Percentiles rank a stretch among this genome's conserved stretches.
Conservation (phyloP, 2,329 filamentous ascomycete genomes). For the Ophiostoma sp. region DNA sequence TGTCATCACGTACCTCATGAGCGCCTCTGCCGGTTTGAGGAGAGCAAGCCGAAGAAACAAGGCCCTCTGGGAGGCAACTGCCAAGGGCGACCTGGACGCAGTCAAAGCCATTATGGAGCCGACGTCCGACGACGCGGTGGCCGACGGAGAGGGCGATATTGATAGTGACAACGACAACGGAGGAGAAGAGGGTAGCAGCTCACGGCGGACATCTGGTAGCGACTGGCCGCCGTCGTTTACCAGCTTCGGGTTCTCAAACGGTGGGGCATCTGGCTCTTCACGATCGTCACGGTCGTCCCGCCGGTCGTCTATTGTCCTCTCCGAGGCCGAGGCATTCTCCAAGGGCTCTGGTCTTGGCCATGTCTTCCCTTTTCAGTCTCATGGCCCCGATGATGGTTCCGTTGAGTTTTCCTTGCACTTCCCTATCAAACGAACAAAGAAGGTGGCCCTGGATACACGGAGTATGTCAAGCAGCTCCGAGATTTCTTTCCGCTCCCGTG, state of each 20-base stretch:
- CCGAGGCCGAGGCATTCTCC: constrained; percentile 53
- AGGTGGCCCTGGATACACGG: constrained; percentile 83
- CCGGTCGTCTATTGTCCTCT: constrained; percentile 44
- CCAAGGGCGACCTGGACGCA: constrained; percentile 71
- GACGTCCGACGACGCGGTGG: constrained; percentile 50
- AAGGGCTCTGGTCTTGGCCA: constrained; percentile 67
- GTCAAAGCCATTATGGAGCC: constrained; percentile 81
- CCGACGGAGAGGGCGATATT: constrained; percentile 38
- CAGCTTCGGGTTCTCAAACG: constrained; percentile 49
- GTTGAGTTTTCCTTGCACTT: constrained; percentile 34
- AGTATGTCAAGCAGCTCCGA: constrained; percentile 87
- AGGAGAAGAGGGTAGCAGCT: constrained; percentile 9
- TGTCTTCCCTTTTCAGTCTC: constrained; percentile 81
- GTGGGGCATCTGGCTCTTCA: constrained; percentile 29
- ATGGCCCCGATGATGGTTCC: not conserved
- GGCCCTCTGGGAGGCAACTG: constrained; percentile 82
- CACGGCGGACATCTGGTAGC: constrained; percentile 40
- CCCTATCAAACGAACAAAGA: constrained; percentile 63
- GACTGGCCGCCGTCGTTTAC: constrained; percentile 47
- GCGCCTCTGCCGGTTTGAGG: constrained; percentile 77
- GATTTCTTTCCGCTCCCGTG: constrained; percentile 77
- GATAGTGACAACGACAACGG: constrained; percentile 25
- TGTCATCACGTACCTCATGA: constrained; percentile 81
- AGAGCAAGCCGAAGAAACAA: constrained; percentile 85
- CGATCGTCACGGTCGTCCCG: constrained; percentile 41